Percentiles rank a stretch among this genome's conserved stretches.
These are phyloP conservation scores for Arthroderma uncinatum DNA, from an alignment of 2,329 filamentous ascomycete species.

Conservation along the genomic window DNA sequence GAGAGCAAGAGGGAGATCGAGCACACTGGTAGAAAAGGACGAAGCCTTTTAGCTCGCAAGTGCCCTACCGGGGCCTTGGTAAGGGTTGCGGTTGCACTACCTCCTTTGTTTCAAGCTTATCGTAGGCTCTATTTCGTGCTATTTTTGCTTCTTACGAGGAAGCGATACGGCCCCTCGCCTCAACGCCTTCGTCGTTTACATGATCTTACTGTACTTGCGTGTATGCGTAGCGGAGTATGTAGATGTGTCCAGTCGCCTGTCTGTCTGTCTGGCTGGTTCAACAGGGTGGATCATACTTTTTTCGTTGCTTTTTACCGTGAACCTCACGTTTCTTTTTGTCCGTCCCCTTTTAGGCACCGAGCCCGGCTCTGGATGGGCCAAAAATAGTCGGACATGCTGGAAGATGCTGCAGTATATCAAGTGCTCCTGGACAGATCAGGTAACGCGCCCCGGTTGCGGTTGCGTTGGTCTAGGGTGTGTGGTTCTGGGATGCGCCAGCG, in stretches of 20 bases:
- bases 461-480: not conserved
- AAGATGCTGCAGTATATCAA: constrained; percentile 5
- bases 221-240: not conserved
- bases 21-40: not conserved
- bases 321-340: constrained; percentile 3
- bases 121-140: constrained; percentile 1
- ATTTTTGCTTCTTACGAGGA: constrained; percentile 3
- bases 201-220: not conserved
- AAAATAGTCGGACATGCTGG: constrained; percentile 3
- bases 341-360: constrained; percentile 3
- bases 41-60: constrained; percentile 5
- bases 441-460: constrained; percentile 3
- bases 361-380: constrained; percentile 4
- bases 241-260: constrained; percentile 3
- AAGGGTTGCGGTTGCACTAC: constrained; percentile 5
- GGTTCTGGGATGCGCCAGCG: not conserved
- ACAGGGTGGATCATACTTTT: constrained; percentile 3
- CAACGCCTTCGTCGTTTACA: constrained; percentile 2
- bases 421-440: constrained; percentile 3
- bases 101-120: constrained; percentile 8
- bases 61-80: constrained; percentile 6
- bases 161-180: not conserved
- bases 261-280: constrained; percentile 2
- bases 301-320: constrained; percentile 6
- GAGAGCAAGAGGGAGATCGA: not conserved